Conservation (phyloP, 2,329 filamentous ascomycete genomes). For the Fusarium agapanthi region DNA sequence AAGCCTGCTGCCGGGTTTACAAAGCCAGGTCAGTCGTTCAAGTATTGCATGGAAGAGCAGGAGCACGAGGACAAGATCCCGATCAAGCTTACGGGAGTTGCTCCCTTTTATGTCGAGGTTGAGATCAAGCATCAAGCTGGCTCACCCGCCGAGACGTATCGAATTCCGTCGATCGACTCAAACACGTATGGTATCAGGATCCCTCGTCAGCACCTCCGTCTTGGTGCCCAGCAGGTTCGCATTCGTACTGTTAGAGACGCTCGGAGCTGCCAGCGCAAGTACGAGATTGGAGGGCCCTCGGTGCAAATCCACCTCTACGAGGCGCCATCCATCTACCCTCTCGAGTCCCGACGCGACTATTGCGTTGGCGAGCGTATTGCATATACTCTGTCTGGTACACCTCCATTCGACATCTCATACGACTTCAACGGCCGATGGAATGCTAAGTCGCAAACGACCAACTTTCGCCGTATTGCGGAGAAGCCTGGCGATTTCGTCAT, state of each 20-base stretch:
- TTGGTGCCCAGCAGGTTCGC: slow-evolving; percentile 88
- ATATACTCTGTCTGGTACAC: slow-evolving; percentile 88
- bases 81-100: slow-evolving; percentile 80
- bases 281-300: slow-evolving; percentile 74
- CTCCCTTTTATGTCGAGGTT: slow-evolving; percentile 90
- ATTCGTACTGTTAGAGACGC: slow-evolving; percentile 91
- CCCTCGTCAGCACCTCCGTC: slow-evolving; percentile 82
- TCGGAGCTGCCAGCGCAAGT: slow-evolving; percentile 83
- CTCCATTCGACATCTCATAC: slow-evolving; percentile 94
- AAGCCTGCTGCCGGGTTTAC: slow-evolving; percentile 84
- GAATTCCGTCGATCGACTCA: slow-evolving; percentile 79
- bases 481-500: slow-evolving; percentile 89
- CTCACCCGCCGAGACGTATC: slow-evolving; percentile 80
- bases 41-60: slow-evolving; percentile 89
- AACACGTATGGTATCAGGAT: slow-evolving; percentile 83
- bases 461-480: slow-evolving; percentile 92
- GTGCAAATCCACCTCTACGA: slow-evolving; percentile 94
- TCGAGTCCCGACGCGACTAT: slow-evolving; percentile 86
- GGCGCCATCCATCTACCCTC: slow-evolving; percentile 86
- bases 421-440: slow-evolving; percentile 85
- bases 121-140: slow-evolving; percentile 92
- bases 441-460: slow-evolving; percentile 80
- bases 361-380: slow-evolving; percentile 95
- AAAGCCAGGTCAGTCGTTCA: slow-evolving; percentile 91
- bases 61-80: slow-evolving; percentile 87